phyloP scores from a whole-genome alignment of 2,329 filamentous ascomycete species.

The Alternaria conjuncta region DNA sequence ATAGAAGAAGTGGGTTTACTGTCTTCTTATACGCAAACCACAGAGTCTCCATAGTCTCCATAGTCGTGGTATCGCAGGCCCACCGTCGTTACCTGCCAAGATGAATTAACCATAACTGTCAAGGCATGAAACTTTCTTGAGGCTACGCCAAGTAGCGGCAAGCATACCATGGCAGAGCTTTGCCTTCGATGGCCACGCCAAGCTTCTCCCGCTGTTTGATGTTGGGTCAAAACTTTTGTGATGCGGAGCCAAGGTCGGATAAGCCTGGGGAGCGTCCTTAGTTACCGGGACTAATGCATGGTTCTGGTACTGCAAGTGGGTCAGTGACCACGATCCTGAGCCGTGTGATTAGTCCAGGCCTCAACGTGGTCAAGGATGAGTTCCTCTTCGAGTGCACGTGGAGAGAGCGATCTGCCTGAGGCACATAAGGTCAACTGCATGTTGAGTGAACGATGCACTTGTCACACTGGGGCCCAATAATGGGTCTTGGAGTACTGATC shows the following conservation, averaged over 20 bases:
- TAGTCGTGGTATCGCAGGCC: constrained; percentile 12
- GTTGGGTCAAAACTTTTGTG: constrained; percentile 44
- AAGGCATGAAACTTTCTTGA: constrained; percentile 49
- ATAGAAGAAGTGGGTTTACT: constrained; percentile 31
- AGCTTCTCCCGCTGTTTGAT: constrained; percentile 40
- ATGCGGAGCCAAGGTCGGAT: constrained; percentile 39
- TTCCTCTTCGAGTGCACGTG: neutral
- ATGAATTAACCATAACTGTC: constrained; percentile 36
- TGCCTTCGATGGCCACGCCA: constrained; percentile 27
- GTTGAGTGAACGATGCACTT: neutral
- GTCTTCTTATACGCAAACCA: constrained; percentile 36
- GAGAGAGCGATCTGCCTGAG: neutral
- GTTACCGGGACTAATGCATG: constrained; percentile 16
- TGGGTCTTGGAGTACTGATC: neutral
- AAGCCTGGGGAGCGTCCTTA: constrained; percentile 25
- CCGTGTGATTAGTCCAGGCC: constrained; percentile 8
- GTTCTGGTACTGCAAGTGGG: constrained; percentile 19
- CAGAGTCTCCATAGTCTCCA: constrained; percentile 11
- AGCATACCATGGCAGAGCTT: constrained; percentile 33
- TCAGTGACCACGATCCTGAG: constrained; percentile 23
- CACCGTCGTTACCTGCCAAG: constrained; percentile 38
- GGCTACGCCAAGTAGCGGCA: constrained; percentile 43
- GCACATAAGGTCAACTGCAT: neutral
- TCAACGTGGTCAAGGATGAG: constrained; percentile 5
- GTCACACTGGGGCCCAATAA: neutral